Evolutionary conservation across 2,329 filamentous ascomycete genomes (phyloP).

Genomic region (Fusarium dlaminii): DNA sequence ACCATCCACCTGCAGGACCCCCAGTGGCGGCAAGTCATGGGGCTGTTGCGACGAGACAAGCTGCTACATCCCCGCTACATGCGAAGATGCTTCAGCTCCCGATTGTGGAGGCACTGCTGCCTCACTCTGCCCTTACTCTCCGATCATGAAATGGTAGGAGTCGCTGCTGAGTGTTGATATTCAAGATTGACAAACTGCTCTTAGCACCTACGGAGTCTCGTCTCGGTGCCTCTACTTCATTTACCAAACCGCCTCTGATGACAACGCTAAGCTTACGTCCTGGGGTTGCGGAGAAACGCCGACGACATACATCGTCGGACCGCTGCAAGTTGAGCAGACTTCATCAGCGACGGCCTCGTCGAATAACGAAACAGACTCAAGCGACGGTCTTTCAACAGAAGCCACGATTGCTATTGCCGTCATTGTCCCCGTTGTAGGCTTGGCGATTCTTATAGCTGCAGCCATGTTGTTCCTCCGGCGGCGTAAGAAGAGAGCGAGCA

Average conservation of each 20-base stretch:
- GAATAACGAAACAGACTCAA: accelerated
- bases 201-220: background rate
- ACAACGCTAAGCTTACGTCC: accelerated
- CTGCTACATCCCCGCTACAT: background rate
- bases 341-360: background rate
- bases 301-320: background rate
- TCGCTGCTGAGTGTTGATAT: accelerated
- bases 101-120: background rate
- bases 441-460: background rate
- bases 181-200: background rate
- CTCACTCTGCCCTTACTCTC: background rate
- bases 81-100: background rate
- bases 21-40: background rate
- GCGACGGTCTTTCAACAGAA: background rate
- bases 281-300: background rate
- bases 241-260: background rate
- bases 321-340: background rate
- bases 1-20: background rate
- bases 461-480: background rate
- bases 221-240: background rate
- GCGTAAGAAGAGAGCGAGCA: background rate
- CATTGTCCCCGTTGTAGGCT: background rate
- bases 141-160: background rate
- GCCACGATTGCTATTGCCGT: background rate
- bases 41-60: background rate